These are phyloP conservation scores for Pinus tabuliformis DNA, from an alignment of 75 land plant genomes.

Conservation along the genomic window DNA sequence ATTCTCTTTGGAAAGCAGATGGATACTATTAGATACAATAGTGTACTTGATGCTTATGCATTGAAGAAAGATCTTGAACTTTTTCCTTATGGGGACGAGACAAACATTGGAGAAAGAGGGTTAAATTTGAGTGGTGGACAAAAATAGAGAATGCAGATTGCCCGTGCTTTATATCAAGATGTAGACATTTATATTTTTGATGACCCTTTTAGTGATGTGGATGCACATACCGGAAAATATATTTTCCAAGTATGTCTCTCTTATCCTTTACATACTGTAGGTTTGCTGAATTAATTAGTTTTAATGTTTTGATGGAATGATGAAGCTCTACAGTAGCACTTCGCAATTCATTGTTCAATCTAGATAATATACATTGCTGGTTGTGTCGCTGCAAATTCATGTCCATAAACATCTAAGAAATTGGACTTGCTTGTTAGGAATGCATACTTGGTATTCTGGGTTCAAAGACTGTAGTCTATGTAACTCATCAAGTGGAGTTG, in stretches of 20 bases:
- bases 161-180: constrained; percentile 45
- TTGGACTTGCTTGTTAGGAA: constrained; percentile 35
- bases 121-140: too few relatives aligned
- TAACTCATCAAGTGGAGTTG: constrained; percentile 40
- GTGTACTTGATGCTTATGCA: too few relatives aligned
- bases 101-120: too few relatives aligned
- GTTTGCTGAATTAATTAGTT: background rate
- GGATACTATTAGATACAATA: too few relatives aligned
- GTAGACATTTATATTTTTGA: constrained; percentile 53
- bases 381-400: background rate
- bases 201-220: constrained; percentile 84
- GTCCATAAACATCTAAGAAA: background rate
- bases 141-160: constrained; percentile 50
- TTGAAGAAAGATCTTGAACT: too few relatives aligned
- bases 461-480: constrained; percentile 32
- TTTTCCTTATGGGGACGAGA: too few relatives aligned
- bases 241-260: constrained; percentile 46
- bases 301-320: background rate
- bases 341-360: background rate
- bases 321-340: background rate
- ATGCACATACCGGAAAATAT: constrained; percentile 70
- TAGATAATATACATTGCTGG: background rate
- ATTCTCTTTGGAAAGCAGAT: too few relatives aligned
- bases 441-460: constrained; percentile 52
- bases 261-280: background rate